These are phyloP conservation scores for Syzygium jambos DNA, from an alignment of 345 rosid species.

Conservation along the genomic window DNA sequence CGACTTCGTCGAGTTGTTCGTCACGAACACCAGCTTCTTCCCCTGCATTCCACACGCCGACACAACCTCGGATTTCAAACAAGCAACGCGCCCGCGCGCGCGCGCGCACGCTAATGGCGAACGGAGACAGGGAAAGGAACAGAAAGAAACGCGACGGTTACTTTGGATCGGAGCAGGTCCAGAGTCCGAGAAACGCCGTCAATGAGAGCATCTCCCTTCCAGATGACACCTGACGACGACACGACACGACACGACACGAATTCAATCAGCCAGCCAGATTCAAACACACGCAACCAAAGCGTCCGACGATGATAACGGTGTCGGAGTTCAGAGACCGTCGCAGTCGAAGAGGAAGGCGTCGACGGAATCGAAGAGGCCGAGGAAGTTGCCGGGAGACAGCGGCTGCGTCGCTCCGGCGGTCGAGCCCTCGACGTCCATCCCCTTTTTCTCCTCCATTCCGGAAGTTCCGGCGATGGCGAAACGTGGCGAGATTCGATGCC, in stretches of 20 bases:
- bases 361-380: conserved; percentile 23
- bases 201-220: conserved; percentile 82
- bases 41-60: conserved; percentile 27
- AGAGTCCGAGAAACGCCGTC: conserved; percentile 61
- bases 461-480: background rate
- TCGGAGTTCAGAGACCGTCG: conserved; percentile 12
- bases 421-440: background rate
- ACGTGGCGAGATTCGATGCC: background rate
- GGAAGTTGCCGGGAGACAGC: conserved; percentile 12
- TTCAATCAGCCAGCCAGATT: background rate
- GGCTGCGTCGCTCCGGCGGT: conserved; percentile 7
- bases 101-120: background rate
- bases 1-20: conserved; percentile 76
- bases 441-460: background rate
- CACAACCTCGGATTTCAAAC: background rate
- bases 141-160: background rate
- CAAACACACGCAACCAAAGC: background rate
- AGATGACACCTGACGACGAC: conserved; percentile 65
- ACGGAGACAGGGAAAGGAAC: background rate
- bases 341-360: conserved; percentile 45
- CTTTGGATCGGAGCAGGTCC: conserved; percentile 70
- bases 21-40: conserved; percentile 76
- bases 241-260: background rate
- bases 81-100: background rate
- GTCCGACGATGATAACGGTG: background rate